Evolutionary conservation across 306 rosid species (phyloP).

Genomic region (Argentina anserina): DNA sequence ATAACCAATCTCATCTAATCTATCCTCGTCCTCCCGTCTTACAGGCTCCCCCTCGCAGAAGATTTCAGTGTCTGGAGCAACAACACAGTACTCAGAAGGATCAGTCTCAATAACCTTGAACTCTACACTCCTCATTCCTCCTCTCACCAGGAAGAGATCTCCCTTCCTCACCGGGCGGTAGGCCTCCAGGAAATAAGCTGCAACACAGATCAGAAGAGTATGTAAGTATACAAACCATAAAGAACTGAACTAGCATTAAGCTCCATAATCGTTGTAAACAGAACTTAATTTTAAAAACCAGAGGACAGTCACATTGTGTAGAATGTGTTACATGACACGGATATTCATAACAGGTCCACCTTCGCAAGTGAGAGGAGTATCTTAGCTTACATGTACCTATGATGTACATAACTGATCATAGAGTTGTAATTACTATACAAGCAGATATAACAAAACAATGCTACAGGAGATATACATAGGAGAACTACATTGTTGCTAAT

Average conservation of each 20-base stretch:
- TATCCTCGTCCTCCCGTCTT: conserved; percentile 88
- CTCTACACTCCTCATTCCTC: conserved; percentile 99
- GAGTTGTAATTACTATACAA: neutral
- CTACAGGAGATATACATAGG: neutral
- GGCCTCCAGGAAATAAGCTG: conserved; percentile 94
- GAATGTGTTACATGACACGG: neutral
- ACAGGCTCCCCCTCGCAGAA: conserved; percentile 95
- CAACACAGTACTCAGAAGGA: conserved; percentile 90
- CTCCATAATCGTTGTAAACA: neutral
- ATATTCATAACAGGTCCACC: neutral
- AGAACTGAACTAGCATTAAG: neutral
- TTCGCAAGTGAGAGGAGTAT: too few relatives aligned
- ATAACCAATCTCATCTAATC: conserved; percentile 94
- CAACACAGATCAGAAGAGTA: conserved; percentile 16
- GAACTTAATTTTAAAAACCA: neutral
- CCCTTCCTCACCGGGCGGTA: conserved; percentile 95
- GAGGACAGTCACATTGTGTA: neutral
- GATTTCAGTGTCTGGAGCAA: conserved; percentile 96
- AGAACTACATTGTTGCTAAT: neutral
- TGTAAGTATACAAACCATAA: conserved; percentile 11
- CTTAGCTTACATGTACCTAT: neutral
- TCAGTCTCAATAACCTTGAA: conserved; percentile 97
- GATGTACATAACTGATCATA: neutral
- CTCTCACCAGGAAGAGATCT: conserved; percentile 88
- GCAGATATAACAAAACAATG: neutral